phyloP scores from a whole-genome alignment of 192 early-diverging fungal species.

The Funneliformis geosporum region DNA sequence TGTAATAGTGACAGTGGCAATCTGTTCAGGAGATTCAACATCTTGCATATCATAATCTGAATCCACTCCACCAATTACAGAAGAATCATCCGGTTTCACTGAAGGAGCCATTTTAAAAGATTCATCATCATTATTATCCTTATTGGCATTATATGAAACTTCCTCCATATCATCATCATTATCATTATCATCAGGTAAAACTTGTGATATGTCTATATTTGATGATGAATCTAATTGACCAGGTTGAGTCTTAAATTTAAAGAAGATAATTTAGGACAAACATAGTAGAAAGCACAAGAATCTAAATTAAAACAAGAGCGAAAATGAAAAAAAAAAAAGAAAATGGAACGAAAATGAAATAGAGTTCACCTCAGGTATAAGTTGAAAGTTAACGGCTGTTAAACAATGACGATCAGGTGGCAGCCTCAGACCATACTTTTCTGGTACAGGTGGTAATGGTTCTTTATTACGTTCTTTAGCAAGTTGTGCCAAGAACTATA shows the following conservation, averaged over 20 bases:
- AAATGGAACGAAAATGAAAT: not conserved
- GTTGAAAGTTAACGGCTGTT: conserved; percentile 76
- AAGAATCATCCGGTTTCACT: not conserved
- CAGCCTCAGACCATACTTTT: conserved; percentile 76
- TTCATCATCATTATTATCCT: conserved; percentile 2
- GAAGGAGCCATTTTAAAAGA: not conserved
- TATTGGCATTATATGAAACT: not conserved
- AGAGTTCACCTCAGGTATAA: conserved; percentile 52
- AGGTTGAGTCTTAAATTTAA: not conserved
- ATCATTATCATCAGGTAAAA: not conserved
- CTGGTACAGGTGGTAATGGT: conserved; percentile 74
- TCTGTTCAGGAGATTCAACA: not conserved
- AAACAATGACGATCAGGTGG: conserved; percentile 76
- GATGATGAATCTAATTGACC: not conserved
- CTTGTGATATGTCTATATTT: not conserved
- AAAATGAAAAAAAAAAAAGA: not conserved
- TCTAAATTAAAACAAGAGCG: not conserved
- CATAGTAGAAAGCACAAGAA: not conserved
- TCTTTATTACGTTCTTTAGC: conserved; percentile 76
- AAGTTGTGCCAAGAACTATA: conserved; percentile 71
- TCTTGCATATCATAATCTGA: conserved; percentile 29
- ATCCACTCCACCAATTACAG: not conserved
- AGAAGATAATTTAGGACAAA: not conserved
- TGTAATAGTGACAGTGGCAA: not conserved
- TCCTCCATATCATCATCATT: not conserved